These are phyloP conservation scores for Adansonia grandidieri DNA, from an alignment of 441 rosid genomes.

Conservation along the genomic window DNA sequence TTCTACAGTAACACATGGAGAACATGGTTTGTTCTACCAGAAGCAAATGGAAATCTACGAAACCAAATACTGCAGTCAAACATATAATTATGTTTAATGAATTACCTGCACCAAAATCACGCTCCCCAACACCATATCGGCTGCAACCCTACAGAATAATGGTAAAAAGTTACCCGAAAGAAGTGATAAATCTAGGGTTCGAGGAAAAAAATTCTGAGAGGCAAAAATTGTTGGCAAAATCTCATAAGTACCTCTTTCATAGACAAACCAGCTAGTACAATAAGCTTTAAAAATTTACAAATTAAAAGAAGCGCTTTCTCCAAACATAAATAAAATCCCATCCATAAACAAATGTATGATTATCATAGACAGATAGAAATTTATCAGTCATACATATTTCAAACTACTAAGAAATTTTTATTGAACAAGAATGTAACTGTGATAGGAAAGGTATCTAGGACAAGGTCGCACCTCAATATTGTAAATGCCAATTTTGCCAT, in stretches of 20 bases:
- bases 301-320: neutral
- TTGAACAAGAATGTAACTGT: neutral
- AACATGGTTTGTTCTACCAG: neutral
- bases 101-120: conserved; percentile 68
- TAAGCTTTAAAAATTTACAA: neutral
- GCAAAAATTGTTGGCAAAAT: neutral
- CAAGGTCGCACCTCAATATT: conserved; percentile 75
- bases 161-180: conserved; percentile 1
- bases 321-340: conserved; percentile 4
- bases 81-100: neutral
- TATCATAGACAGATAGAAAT: neutral
- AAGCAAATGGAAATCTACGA: conserved; percentile 15
- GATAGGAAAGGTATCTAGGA: conserved; percentile 3
- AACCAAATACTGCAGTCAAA: conserved; percentile 10
- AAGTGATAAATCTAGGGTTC: neutral
- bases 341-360: neutral
- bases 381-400: neutral
- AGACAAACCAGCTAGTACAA: conserved; percentile 1
- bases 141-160: conserved; percentile 78
- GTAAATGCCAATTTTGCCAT: conserved; percentile 92
- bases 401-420: neutral
- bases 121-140: conserved; percentile 62
- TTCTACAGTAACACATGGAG: neutral
- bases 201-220: neutral
- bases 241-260: neutral